phyloP scores from a whole-genome alignment of 2,329 filamentous ascomycete species.

The Pseudocercospora vitis region DNA sequence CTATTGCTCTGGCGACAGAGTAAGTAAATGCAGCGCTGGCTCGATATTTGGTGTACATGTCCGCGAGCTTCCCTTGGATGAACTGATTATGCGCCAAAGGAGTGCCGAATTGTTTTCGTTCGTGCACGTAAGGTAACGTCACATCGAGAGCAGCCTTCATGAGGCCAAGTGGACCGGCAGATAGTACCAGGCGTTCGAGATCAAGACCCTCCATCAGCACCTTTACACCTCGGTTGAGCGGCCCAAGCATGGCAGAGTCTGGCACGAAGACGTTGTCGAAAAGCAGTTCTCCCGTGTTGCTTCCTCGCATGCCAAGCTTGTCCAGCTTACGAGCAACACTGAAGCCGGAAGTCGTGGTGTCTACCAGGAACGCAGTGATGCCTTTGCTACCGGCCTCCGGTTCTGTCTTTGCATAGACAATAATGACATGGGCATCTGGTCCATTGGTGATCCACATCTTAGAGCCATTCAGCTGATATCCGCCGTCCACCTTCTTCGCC shows the following conservation, averaged over 20 bases:
- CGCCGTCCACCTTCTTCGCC: slow-evolving; percentile 77
- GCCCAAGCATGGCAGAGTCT: slow-evolving; percentile 74
- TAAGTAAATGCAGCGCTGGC: slow-evolving; percentile 87
- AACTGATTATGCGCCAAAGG: slow-evolving; percentile 92
- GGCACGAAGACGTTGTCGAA: slow-evolving; percentile 93
- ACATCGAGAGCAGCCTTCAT: slow-evolving; percentile 92
- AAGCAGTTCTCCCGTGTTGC: slow-evolving; percentile 90
- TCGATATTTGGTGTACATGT: slow-evolving; percentile 95
- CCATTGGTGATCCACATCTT: slow-evolving; percentile 99
- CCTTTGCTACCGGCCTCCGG: slow-evolving; percentile 80
- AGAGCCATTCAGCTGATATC: slow-evolving; percentile 80
- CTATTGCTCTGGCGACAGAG: slow-evolving; percentile 73
- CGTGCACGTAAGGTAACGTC: slow-evolving; percentile 83
- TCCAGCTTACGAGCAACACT: slow-evolving; percentile 87
- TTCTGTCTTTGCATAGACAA: slow-evolving; percentile 96
- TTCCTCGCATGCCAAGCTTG: slow-evolving; percentile 97
- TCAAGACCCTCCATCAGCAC: slow-evolving; percentile 97
- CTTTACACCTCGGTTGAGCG: slow-evolving; percentile 76
- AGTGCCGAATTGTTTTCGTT: slow-evolving; percentile 80
- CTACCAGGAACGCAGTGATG: slow-evolving; percentile 91
- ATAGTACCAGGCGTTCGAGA: slow-evolving; percentile 87
- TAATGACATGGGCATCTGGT: slow-evolving; percentile 85
- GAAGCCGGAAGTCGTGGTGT: slow-evolving; percentile 72
- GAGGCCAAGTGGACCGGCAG: slow-evolving; percentile 83
- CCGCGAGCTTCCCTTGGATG: slow-evolving; percentile 86